phyloP scores from a whole-genome alignment of 1,284 basidiomycete genomes.

The Tremellales sp. region DNA sequence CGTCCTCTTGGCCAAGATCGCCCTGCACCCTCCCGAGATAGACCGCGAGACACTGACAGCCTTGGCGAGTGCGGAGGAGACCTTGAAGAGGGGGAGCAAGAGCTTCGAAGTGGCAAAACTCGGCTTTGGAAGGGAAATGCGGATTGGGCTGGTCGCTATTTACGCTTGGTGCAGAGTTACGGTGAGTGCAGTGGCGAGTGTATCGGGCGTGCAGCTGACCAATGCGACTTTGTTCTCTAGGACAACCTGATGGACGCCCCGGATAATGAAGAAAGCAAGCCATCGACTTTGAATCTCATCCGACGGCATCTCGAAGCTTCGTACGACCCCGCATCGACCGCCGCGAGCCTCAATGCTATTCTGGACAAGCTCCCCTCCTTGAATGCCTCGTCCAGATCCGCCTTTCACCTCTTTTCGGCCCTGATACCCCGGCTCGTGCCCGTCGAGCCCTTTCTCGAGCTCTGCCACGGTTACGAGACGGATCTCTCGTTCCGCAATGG shows the following conservation, averaged over 20 bases:
- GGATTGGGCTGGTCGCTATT: conserved; percentile 38
- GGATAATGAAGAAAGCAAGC: conserved; percentile 2
- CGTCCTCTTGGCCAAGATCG: conserved; percentile 26
- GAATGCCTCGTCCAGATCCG: conserved; percentile 18
- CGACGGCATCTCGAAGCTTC: conserved; percentile 4
- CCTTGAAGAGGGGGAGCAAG: conserved; percentile 37
- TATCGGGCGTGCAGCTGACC: background rate
- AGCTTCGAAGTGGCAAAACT: conserved; percentile 41
- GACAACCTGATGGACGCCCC: conserved; percentile 34
- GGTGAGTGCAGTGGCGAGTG: conserved; percentile 17
- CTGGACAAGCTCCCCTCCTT: conserved; percentile 24
- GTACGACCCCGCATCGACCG: conserved; percentile 1
- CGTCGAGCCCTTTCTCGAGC: conserved; percentile 47
- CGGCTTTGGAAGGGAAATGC: conserved; percentile 39
- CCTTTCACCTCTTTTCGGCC: conserved; percentile 45
- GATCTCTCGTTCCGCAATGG: conserved; percentile 39
- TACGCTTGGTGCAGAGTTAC: conserved; percentile 44
- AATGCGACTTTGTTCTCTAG: conserved; percentile 7
- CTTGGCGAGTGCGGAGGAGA: conserved; percentile 26
- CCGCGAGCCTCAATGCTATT: conserved; percentile 13
- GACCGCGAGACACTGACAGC: conserved; percentile 20
- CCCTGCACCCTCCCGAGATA: conserved; percentile 27
- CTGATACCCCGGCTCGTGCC: conserved; percentile 43
- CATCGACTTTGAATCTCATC: background rate
- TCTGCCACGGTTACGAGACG: conserved; percentile 47